Percentiles rank a stretch among this genome's conserved stretches.
Evolutionary conservation across 176 grass and related monocot genomes (phyloP).

Genomic region (Poa annua): DNA sequence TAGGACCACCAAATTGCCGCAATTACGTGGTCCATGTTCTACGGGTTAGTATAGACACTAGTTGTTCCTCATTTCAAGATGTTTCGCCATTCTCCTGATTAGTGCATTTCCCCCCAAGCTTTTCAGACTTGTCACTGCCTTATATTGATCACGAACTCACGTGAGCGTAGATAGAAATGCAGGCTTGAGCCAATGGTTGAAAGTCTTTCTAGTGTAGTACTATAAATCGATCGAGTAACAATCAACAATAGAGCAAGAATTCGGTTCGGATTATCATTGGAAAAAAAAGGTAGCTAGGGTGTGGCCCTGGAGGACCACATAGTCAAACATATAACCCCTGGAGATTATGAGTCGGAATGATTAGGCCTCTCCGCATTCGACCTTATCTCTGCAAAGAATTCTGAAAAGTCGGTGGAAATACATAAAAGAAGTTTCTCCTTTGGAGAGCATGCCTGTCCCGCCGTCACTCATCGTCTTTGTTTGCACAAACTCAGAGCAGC

Average conservation of each 20-base stretch:
- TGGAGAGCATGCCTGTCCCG: slow-evolving; percentile 24
- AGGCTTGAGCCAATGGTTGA: neutral
- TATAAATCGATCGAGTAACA: neutral
- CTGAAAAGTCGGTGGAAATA: neutral
- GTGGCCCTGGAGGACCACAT: neutral
- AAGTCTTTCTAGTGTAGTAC: neutral
- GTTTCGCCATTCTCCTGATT: slow-evolving; percentile 27
- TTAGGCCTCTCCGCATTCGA: slow-evolving; percentile 38
- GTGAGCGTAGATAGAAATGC: neutral
- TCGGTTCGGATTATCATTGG: neutral
- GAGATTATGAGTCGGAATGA: slow-evolving; percentile 50
- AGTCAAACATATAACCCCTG: slow-evolving; percentile 40
- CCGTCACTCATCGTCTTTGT: neutral
- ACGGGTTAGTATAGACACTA: neutral
- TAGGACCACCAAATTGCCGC: slow-evolving; percentile 48
- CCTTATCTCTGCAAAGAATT: slow-evolving; percentile 28
- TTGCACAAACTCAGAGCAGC: slow-evolving; percentile 43
- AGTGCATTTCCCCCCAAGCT: neutral
- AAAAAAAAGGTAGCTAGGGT: neutral
- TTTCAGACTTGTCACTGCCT: slow-evolving; percentile 13
- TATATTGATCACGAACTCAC: slow-evolving; percentile 2
- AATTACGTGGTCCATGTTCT: slow-evolving; percentile 42
- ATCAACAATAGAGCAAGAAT: neutral
- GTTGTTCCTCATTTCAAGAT: slow-evolving; percentile 41
- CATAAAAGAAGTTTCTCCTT: slow-evolving; percentile 31